Conservation (phyloP, 129 eudicot species). For the Pittosporum tobira region DNA sequence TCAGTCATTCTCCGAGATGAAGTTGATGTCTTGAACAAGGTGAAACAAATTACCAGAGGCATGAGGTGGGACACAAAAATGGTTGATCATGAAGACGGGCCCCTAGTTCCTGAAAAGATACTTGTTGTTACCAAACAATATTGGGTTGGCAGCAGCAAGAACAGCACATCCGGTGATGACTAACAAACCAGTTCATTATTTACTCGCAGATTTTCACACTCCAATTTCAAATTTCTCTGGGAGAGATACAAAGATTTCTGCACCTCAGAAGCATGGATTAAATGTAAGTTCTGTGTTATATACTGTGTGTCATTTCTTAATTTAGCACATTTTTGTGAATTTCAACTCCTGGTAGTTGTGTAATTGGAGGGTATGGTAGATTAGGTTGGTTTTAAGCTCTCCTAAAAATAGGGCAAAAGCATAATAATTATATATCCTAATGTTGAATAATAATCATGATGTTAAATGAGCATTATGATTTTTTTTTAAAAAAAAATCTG, state of each 20-base stretch:
- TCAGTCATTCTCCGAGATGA: conserved; percentile 65
- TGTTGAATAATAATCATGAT: too few species aligned
- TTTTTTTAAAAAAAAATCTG: too few species aligned
- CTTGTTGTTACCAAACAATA: conserved; percentile 2
- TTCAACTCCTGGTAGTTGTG: not conserved
- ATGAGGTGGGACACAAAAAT: conserved; percentile 86
- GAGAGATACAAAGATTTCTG: not conserved
- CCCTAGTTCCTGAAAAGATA: conserved; percentile 16
- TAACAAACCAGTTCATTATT: conserved; percentile 10
- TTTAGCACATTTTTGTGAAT: not conserved
- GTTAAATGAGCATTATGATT: too few species aligned
- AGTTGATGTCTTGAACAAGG: conserved; percentile 68
- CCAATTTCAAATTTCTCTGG: not conserved
- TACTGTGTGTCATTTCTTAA: too few species aligned
- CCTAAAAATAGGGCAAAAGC: not conserved
- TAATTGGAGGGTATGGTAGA: not conserved
- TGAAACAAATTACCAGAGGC: conserved; percentile 62
- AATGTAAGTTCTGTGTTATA: not conserved
- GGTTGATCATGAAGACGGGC: conserved; percentile 90
- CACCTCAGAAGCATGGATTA: not conserved
- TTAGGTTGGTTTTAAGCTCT: too few species aligned
- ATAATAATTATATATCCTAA: too few species aligned
- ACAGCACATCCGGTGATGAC: conserved; percentile 21
- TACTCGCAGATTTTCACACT: not conserved
- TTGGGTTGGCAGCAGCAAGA: conserved; percentile 24